Percentiles rank a stretch among this genome's conserved stretches.
Conservation (phyloP, 768 basidiomycete species). For the Hebeloma cylindrosporum region DNA sequence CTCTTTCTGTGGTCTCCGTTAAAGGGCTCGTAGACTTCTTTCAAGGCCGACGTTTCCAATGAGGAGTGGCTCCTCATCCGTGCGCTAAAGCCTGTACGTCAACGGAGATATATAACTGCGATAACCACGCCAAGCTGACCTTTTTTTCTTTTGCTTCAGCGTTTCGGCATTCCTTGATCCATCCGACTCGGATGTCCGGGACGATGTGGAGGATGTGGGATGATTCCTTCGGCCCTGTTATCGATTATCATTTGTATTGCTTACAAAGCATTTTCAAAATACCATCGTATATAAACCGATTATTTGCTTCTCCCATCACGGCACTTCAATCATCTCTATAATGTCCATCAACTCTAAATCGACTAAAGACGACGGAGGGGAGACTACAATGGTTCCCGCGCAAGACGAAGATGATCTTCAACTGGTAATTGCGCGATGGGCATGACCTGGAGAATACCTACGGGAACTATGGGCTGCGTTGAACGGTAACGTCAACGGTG, state of each 20-base stretch:
- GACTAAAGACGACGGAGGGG: conserved; percentile 25
- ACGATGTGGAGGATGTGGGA: not conserved
- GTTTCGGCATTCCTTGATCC: conserved; percentile 33
- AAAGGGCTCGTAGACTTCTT: conserved; percentile 56
- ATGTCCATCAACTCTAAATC: conserved; percentile 27
- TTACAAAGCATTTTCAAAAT: not conserved
- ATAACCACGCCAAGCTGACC: no score
- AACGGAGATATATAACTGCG: not conserved
- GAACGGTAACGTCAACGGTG: conserved; percentile 76
- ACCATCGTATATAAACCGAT: conserved; percentile 6
- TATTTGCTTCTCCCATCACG: conserved; percentile 1
- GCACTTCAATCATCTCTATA: not conserved
- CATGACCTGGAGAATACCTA: conserved; percentile 32
- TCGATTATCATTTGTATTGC: not conserved
- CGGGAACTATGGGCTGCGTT: conserved; percentile 31
- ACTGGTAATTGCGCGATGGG: conserved; percentile 40
- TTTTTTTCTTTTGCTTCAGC: conserved; percentile 20
- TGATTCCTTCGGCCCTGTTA: not conserved
- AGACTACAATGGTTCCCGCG: conserved; percentile 15
- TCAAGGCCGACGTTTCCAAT: conserved; percentile 84
- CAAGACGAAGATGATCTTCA: conserved; percentile 45
- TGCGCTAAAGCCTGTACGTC: conserved; percentile 73
- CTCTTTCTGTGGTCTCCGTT: not conserved
- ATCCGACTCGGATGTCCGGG: not conserved
- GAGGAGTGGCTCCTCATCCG: conserved; percentile 96